A percentile compares a stretch with the other conserved stretches of the same genome.
These are phyloP conservation scores for Micractinium conductrix DNA, from an alignment of 139 green algal species.

Conservation along the genomic window DNA sequence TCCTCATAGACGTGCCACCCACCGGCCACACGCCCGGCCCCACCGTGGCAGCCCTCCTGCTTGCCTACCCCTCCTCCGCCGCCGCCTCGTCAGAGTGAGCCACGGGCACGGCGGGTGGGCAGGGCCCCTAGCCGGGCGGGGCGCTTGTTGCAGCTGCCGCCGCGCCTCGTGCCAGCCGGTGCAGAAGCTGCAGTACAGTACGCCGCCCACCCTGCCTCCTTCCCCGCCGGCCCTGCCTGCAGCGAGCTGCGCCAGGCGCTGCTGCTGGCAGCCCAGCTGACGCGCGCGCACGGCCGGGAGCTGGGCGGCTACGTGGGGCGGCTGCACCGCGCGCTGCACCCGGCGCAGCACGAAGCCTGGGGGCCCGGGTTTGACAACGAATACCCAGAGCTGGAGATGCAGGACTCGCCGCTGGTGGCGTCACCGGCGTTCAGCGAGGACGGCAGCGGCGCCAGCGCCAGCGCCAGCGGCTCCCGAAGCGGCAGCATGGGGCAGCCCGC, in stretches of 20 bases:
- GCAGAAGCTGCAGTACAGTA: no score
- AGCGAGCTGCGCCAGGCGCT: slow-evolving; percentile 19
- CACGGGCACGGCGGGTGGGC: no score
- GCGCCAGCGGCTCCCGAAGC: not conserved
- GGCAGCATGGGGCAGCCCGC: not conserved
- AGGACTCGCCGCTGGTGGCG: not conserved
- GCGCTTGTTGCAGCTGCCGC: no score
- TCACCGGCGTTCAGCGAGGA: not conserved
- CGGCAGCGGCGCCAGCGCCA: not conserved
- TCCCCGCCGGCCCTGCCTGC: not conserved
- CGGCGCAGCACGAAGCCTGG: slow-evolving; percentile 1
- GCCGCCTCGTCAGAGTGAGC: slow-evolving; percentile 4
- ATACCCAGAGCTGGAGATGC: not conserved
- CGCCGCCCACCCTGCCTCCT: not conserved
- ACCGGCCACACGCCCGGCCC: not conserved
- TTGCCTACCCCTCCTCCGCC: not conserved
- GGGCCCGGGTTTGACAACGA: not conserved
- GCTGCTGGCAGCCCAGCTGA: slow-evolving; percentile 22
- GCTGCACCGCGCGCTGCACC: not conserved
- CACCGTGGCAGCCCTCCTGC: slow-evolving; percentile 8
- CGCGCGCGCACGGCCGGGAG: not conserved
- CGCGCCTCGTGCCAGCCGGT: no score
- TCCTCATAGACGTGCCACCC: not conserved
- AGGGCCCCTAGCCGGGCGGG: no score
- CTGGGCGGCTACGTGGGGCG: not conserved